Evolutionary conservation across 176 grass and related monocot species (phyloP).

Genomic region (Aegilops speltoides): DNA sequence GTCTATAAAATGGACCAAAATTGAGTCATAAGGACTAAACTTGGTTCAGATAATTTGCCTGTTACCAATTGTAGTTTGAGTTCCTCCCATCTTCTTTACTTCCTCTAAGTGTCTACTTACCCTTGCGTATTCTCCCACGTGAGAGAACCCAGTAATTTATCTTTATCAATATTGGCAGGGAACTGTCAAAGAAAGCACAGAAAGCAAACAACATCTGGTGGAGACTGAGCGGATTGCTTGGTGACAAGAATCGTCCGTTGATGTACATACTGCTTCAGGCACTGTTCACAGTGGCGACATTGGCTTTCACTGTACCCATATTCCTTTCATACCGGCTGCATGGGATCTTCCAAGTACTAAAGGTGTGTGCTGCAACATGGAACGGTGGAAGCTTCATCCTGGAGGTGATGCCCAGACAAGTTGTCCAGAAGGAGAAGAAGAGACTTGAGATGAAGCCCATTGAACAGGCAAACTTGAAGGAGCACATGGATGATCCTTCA

Average conservation of each 20-base stretch:
- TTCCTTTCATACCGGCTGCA: conserved; percentile 92
- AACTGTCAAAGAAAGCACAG: conserved; percentile 97
- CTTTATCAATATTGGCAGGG: conserved; percentile 42
- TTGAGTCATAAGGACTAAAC: neutral
- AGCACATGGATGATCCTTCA: neutral
- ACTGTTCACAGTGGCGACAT: conserved; percentile 77
- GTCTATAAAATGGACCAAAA: conserved; percentile 7
- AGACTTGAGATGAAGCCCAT: conserved; percentile 72
- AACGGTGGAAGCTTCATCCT: conserved; percentile 94
- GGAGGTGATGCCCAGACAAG: conserved; percentile 83
- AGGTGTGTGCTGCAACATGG: conserved; percentile 85
- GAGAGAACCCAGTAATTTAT: neutral
- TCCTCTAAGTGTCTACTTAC: neutral
- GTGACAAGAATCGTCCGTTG: conserved; percentile 78
- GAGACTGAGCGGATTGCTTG: conserved; percentile 83
- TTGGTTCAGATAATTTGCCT: conserved; percentile 12
- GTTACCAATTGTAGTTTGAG: neutral
- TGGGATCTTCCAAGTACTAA: conserved; percentile 78
- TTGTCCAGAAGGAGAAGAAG: conserved; percentile 78
- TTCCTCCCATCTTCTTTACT: neutral
- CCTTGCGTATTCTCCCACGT: neutral
- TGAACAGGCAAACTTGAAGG: neutral
- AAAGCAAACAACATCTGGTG: conserved; percentile 99
- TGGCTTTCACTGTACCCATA: conserved; percentile 81
- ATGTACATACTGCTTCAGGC: conserved; percentile 94